These are phyloP conservation scores for Nemania sp. DNA, from an alignment of 2,329 filamentous ascomycete genomes.

Conservation along the genomic window DNA sequence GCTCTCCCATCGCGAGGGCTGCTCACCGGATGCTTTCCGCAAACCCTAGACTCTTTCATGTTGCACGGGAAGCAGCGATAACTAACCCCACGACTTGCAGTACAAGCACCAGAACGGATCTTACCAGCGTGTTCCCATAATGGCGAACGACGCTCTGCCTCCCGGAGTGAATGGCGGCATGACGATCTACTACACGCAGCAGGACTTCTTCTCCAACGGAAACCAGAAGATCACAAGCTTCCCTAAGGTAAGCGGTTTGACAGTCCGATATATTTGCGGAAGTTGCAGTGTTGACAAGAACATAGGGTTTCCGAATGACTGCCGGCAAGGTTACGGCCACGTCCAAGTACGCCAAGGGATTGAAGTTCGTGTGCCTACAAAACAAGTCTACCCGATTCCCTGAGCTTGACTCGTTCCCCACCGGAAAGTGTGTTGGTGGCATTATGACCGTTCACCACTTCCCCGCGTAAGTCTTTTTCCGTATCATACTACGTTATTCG, in stretches of 20 bases:
- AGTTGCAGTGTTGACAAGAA: slow-evolving; percentile 6
- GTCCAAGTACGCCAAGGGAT: slow-evolving; percentile 42
- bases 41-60: no score
- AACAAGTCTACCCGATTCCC: slow-evolving; percentile 46
- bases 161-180: slow-evolving; percentile 39
- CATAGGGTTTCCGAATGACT: slow-evolving; percentile 50
- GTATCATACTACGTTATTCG: neutral
- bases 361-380: slow-evolving; percentile 49
- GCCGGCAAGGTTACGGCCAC: slow-evolving; percentile 43
- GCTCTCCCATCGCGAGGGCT: no score
- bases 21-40: no score
- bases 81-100: neutral
- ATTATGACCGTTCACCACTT: slow-evolving; percentile 51
- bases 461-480: slow-evolving; percentile 38
- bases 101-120: slow-evolving; percentile 40
- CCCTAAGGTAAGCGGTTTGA: slow-evolving; percentile 41
- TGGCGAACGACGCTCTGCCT: slow-evolving; percentile 38
- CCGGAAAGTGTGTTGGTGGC: slow-evolving; percentile 44
- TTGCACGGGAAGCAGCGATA: no score
- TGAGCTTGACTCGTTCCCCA: slow-evolving; percentile 48
- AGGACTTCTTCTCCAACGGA: slow-evolving; percentile 39
- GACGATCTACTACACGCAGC: slow-evolving; percentile 41
- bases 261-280: neutral
- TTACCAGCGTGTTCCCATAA: slow-evolving; percentile 40
- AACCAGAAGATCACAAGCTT: slow-evolving; percentile 50